These are phyloP conservation scores for Trichoderma atroviride DNA, from an alignment of 2,329 filamentous ascomycete species.

Conservation along the genomic window DNA sequence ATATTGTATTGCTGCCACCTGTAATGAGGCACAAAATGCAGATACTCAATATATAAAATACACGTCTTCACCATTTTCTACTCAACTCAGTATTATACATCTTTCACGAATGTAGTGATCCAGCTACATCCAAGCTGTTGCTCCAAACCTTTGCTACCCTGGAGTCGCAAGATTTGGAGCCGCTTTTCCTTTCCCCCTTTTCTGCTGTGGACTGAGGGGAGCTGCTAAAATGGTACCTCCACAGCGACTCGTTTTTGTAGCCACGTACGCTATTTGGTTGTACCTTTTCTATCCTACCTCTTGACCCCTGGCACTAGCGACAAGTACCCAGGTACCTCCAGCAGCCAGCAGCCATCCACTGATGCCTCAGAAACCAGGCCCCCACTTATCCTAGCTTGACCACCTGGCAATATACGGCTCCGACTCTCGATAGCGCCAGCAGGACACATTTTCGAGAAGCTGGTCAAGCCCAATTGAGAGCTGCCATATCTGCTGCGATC, in stretches of 20 bases:
- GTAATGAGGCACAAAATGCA: not conserved
- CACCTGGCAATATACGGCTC: slow-evolving; percentile 25
- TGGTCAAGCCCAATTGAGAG: slow-evolving; percentile 26
- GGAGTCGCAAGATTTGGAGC: not conserved
- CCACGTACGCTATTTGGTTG: not conserved
- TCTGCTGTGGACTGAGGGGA: not conserved
- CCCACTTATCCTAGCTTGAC: slow-evolving; percentile 13
- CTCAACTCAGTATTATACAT: not conserved
- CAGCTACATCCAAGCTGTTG: not conserved
- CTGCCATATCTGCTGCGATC: slow-evolving; percentile 25
- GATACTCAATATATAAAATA: not conserved
- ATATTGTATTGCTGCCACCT: not conserved
- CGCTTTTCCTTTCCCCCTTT: slow-evolving; percentile 10
- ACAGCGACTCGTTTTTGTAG: not conserved
- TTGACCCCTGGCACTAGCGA: not conserved
- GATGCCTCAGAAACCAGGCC: slow-evolving; percentile 26
- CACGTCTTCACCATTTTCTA: not conserved
- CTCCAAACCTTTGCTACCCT: not conserved
- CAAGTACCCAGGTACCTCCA: not conserved
- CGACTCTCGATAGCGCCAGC: slow-evolving; percentile 19
- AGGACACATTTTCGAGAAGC: slow-evolving; percentile 30
- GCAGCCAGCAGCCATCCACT: not conserved
- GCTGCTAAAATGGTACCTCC: not conserved
- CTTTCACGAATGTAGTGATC: not conserved
- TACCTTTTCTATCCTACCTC: not conserved